phyloP scores from a whole-genome alignment of 2,329 filamentous ascomycete species.

The Cytospora paraplurivora region DNA sequence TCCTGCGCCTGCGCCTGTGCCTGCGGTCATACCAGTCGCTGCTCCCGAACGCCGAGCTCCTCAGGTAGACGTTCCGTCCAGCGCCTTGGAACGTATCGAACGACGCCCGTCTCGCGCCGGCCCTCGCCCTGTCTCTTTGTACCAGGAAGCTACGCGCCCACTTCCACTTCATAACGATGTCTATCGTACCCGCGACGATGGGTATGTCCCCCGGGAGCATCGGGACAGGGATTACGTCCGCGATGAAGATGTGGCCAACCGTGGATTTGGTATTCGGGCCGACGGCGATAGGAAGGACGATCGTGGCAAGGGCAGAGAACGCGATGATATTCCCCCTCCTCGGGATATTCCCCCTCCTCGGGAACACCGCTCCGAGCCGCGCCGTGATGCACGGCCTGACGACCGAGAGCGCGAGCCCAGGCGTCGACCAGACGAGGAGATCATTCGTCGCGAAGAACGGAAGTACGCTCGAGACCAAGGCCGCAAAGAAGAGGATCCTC shows the following conservation, averaged over 20 bases:
- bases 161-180: conserved; percentile 50
- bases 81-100: conserved; percentile 39
- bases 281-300: conserved; percentile 40
- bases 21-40: conserved; percentile 43
- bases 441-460: conserved; percentile 30
- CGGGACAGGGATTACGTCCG: conserved; percentile 46
- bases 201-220: conserved; percentile 45
- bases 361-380: conserved; percentile 26
- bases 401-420: conserved; percentile 33
- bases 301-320: conserved; percentile 33
- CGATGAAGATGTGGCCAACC: conserved; percentile 49
- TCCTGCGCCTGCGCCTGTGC: conserved; percentile 48
- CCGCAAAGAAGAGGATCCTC: conserved; percentile 26
- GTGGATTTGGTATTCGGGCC: conserved; percentile 57
- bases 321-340: conserved; percentile 41
- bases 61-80: conserved; percentile 40
- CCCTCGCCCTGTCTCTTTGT: conserved; percentile 52
- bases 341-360: conserved; percentile 25
- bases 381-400: conserved; percentile 31
- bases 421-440: conserved; percentile 36
- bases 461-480: conserved; percentile 22
- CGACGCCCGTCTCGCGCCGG: conserved; percentile 38
- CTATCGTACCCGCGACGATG: conserved; percentile 51
- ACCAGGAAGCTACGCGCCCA: conserved; percentile 50
- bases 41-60: conserved; percentile 39